Percentiles rank a stretch among this genome's conserved stretches.
Evolutionary conservation across 345 rosid genomes (phyloP).

Genomic region (Mercurialis annua): DNA sequence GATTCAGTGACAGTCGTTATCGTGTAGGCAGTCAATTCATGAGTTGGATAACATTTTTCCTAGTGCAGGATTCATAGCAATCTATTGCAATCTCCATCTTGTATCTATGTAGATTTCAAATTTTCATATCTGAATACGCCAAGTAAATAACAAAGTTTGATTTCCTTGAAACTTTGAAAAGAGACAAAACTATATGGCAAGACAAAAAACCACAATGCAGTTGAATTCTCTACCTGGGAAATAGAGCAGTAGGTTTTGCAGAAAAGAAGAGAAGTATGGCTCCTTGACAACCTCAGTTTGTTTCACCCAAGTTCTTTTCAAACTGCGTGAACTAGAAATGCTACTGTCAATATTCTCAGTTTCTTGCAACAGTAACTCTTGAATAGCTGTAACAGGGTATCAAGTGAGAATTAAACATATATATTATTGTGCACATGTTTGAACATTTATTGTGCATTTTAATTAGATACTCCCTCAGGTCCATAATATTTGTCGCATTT

Average conservation of each 20-base stretch:
- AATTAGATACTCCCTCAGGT: too few species aligned
- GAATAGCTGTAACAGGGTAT: constrained; percentile 44
- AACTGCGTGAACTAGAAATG: constrained; percentile 29
- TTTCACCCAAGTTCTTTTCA: constrained; percentile 55
- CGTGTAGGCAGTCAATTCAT: background rate
- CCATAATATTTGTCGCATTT: too few species aligned
- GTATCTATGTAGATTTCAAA: background rate
- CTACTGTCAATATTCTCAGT: constrained; percentile 18
- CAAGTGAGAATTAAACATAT: constrained; percentile 19
- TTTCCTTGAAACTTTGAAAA: background rate
- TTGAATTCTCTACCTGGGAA: constrained; percentile 55
- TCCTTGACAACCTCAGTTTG: constrained; percentile 50
- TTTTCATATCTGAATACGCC: background rate
- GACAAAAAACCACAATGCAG: constrained; percentile 16
- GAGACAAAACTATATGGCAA: background rate
- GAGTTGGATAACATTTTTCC: background rate
- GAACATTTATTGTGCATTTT: background rate
- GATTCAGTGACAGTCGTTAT: background rate
- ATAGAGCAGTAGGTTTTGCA: constrained; percentile 58
- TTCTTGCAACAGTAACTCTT: constrained; percentile 37
- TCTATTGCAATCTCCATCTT: background rate
- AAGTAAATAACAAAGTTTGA: background rate
- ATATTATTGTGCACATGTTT: background rate
- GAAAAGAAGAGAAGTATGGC: constrained; percentile 39
- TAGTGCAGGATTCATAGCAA: background rate